Evolutionary conservation across 2,329 filamentous ascomycete species (phyloP).

Genomic region (Microdochium nivale): DNA sequence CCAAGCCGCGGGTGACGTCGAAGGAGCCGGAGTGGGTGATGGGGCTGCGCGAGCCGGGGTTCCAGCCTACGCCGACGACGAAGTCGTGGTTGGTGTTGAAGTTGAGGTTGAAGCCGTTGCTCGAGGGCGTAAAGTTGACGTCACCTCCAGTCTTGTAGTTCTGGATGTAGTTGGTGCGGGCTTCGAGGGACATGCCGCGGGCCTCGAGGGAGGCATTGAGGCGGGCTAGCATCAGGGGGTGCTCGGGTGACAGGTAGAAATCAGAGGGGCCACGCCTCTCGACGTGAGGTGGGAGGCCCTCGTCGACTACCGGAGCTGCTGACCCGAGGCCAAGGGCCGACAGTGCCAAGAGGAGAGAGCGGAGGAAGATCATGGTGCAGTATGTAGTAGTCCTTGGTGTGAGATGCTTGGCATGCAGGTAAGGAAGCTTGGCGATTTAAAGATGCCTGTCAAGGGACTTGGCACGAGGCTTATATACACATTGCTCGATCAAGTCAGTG

Average conservation of each 20-base stretch:
- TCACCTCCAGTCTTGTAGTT: not conserved
- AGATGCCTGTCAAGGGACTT: not conserved
- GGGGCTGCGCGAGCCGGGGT: constrained; percentile 13
- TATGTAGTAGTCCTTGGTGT: not conserved
- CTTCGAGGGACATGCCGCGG: not conserved
- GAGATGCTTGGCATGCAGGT: not conserved
- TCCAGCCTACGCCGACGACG: constrained; percentile 42
- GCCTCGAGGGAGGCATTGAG: not conserved
- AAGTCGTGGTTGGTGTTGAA: constrained; percentile 20
- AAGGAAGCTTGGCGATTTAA: not conserved
- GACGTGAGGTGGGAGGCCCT: not conserved
- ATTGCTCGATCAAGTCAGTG: not conserved
- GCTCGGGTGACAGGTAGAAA: not conserved
- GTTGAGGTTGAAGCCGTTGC: not conserved
- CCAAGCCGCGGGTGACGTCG: constrained; percentile 35
- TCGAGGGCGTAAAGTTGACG: not conserved
- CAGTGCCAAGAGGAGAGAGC: not conserved
- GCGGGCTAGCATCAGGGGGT: not conserved
- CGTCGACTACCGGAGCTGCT: not conserved
- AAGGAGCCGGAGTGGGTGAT: constrained; percentile 38
- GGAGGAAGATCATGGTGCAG: not conserved
- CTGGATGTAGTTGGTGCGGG: not conserved
- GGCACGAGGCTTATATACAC: not conserved
- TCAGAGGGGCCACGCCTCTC: not conserved
- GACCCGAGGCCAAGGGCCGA: not conserved